phyloP scores from a whole-genome alignment of 164 flowering plant species.

The Berberis thunbergii region DNA sequence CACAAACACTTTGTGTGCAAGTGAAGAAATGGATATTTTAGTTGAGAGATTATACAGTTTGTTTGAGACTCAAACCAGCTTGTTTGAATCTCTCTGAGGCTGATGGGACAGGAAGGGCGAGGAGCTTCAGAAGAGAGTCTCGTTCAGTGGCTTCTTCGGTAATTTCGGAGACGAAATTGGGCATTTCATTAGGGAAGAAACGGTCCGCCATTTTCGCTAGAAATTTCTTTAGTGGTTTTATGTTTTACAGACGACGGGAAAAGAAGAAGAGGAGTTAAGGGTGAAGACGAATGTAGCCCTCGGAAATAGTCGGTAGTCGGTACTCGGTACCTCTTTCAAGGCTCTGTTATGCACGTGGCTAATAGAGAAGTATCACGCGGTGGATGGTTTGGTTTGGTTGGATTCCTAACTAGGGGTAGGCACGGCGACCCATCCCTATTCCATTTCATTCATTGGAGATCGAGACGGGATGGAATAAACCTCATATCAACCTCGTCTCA shows the following conservation, averaged over 20 bases:
- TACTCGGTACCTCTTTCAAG: too few species aligned
- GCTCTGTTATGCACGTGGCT: too few species aligned
- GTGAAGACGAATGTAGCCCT: not conserved
- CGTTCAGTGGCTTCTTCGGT: not conserved
- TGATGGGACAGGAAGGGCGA: conserved; percentile 38
- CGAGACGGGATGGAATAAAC: too few species aligned
- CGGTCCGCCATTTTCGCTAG: conserved; percentile 52
- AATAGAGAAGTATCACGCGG: too few species aligned
- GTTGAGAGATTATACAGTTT: conserved; percentile 24
- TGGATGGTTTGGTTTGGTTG: too few species aligned
- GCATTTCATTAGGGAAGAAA: conserved; percentile 59
- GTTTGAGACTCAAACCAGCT: conserved; percentile 49
- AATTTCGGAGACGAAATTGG: conserved; percentile 26
- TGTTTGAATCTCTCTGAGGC: conserved; percentile 28
- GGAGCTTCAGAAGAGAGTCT: conserved; percentile 44
- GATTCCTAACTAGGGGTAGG: too few species aligned
- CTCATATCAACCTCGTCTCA: too few species aligned
- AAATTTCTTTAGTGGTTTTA: not conserved
- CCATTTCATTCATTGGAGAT: too few species aligned
- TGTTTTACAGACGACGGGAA: not conserved
- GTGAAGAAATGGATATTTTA: not conserved
- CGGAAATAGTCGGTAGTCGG: too few species aligned
- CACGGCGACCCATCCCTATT: too few species aligned
- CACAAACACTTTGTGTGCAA: conserved; percentile 2
- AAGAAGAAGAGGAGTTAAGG: not conserved